Percentiles rank a stretch among this genome's conserved stretches.
Conservation (phyloP, 192 early-diverging fungal genomes). For the Coemansia sp. region DNA sequence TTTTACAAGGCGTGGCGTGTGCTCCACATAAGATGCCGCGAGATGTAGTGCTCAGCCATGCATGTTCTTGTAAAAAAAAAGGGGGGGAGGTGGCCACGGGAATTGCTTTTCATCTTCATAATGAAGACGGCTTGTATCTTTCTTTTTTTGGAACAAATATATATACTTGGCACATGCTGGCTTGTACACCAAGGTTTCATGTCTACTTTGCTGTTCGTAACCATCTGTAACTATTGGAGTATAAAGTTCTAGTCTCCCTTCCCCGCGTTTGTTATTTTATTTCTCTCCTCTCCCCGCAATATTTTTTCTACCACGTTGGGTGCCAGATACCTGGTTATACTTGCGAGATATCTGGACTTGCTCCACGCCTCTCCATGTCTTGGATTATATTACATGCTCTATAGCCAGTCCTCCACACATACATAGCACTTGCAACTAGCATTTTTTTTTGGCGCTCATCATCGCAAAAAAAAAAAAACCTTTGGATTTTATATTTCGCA, state of each 20-base stretch:
- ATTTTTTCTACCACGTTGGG: background rate
- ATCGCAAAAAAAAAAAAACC: background rate
- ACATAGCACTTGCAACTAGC: background rate
- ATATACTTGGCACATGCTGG: background rate
- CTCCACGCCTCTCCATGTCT: conserved; percentile 5
- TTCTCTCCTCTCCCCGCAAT: background rate
- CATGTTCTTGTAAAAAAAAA: background rate
- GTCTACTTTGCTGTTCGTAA: background rate
- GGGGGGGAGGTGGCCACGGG: background rate
- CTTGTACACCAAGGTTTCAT: background rate
- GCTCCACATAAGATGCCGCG: background rate
- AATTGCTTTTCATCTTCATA: background rate
- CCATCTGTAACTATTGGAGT: background rate
- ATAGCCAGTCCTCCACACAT: background rate
- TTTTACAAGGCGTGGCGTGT: background rate
- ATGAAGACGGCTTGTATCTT: background rate
- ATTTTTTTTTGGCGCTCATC: background rate
- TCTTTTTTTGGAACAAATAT: background rate
- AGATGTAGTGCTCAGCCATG: conserved; percentile 4
- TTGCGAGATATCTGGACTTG: background rate
- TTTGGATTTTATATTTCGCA: background rate
- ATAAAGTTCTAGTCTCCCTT: background rate
- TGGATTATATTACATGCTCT: conserved; percentile 6
- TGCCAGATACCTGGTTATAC: background rate
- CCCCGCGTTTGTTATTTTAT: background rate